phyloP scores from a whole-genome alignment of 2,329 filamentous ascomycete species.

The Penicillium sp. region DNA sequence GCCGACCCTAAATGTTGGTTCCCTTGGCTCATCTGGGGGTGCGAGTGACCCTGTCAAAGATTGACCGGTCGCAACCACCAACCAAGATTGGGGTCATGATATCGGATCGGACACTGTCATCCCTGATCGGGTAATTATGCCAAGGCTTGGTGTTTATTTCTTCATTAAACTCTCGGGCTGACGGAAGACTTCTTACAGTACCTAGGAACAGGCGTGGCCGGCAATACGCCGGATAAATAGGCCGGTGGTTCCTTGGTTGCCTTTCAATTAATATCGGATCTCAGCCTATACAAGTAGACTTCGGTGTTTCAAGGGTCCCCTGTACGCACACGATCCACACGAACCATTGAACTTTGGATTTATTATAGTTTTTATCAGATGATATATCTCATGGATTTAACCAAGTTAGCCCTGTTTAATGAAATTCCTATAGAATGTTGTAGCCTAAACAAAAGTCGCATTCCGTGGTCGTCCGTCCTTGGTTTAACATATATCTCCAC shows the following conservation, averaged over 20 bases:
- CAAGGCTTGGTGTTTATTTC: background rate
- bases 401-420: too few species aligned
- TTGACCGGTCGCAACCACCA: background rate
- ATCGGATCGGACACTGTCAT: background rate
- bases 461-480: too few species aligned
- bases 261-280: background rate
- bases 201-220: background rate
- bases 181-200: background rate
- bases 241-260: background rate
- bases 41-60: background rate
- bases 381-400: too few species aligned
- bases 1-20: conserved; percentile 4
- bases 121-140: background rate
- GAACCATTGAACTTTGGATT: too few species aligned
- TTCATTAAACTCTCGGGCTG: background rate
- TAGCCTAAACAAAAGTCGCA: too few species aligned
- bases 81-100: background rate
- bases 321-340: too few species aligned
- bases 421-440: too few species aligned
- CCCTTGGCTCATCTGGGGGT: background rate
- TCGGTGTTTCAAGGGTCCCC: background rate
- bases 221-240: background rate
- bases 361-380: too few species aligned
- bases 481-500: too few species aligned
- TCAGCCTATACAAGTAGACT: background rate